Conservation (phyloP, 106 monocot species). For the Ottelia alismoides region DNA sequence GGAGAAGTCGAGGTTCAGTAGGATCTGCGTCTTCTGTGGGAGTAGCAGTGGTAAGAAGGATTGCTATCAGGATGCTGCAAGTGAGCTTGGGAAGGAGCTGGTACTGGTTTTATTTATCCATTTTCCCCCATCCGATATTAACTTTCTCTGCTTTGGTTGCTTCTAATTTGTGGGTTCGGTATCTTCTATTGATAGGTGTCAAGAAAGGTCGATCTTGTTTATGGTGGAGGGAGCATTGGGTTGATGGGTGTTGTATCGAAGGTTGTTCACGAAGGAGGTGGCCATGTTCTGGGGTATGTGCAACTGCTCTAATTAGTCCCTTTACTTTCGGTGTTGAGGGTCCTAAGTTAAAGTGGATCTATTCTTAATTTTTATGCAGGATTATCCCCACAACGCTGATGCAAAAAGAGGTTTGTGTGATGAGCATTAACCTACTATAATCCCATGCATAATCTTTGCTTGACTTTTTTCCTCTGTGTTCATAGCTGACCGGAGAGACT, state of each 20-base stretch:
- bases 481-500: slow-evolving; percentile 48
- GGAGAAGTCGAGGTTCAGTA: too few species aligned
- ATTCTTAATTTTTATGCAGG: too few species aligned
- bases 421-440: not conserved
- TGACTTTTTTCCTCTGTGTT: not conserved
- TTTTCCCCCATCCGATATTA: not conserved
- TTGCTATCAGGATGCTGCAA: not conserved
- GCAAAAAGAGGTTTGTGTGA: slow-evolving; percentile 36
- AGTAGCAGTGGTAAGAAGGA: too few species aligned
- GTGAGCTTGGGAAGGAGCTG: not conserved
- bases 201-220: slow-evolving; percentile 39
- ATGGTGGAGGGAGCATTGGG: slow-evolving; percentile 37
- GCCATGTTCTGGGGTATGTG: slow-evolving; percentile 39
- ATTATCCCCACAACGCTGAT: slow-evolving; percentile 55
- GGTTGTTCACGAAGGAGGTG: slow-evolving; percentile 30
- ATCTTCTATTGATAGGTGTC: slow-evolving; percentile 13
- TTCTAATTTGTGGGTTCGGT: not conserved
- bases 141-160: not conserved
- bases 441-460: not conserved
- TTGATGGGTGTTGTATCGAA: slow-evolving; percentile 42
- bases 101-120: not conserved
- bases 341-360: too few species aligned
- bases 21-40: too few species aligned
- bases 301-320: not conserved
- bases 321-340: too few species aligned